These are phyloP conservation scores for Xylaria sp. DNA, from an alignment of 2,329 filamentous ascomycete genomes.

Conservation along the genomic window DNA sequence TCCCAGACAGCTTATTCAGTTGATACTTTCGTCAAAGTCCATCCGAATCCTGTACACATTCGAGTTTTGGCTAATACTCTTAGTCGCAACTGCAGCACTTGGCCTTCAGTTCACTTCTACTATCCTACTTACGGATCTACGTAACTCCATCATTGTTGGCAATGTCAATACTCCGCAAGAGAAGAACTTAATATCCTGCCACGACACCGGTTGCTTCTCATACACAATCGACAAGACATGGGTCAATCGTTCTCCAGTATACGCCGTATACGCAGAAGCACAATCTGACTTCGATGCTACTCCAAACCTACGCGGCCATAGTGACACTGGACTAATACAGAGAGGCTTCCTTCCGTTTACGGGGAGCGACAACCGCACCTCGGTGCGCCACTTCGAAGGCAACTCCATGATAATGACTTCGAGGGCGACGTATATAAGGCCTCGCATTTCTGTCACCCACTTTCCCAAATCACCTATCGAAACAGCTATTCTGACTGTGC, in stretches of 20 bases:
- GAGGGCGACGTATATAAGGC: background rate
- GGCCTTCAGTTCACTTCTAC: constrained; percentile 16
- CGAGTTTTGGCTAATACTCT: constrained; percentile 10
- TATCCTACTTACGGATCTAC: constrained; percentile 12
- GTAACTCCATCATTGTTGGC: constrained; percentile 9
- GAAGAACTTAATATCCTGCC: background rate
- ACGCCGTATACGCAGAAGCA: background rate
- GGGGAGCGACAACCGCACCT: background rate
- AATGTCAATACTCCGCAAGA: background rate
- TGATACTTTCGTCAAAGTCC: constrained; percentile 6
- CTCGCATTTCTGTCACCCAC: background rate
- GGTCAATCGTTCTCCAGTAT: background rate
- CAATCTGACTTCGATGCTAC: background rate
- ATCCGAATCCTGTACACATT: constrained; percentile 1
- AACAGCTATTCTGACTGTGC: no score
- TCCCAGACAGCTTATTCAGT: constrained; percentile 6
- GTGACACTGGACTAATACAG: background rate
- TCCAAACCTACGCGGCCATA: background rate
- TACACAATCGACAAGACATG: background rate
- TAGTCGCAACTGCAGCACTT: constrained; percentile 4
- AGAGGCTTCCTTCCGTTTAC: background rate
- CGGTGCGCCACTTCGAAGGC: background rate
- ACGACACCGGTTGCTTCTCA: background rate
- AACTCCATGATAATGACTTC: constrained; percentile 1
- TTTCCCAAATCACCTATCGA: no score